Percentiles rank a stretch among this genome's conserved stretches.
Evolutionary conservation across 108 stramenopile species (phyloP).

Genomic region (Nitzschia sp.): DNA sequence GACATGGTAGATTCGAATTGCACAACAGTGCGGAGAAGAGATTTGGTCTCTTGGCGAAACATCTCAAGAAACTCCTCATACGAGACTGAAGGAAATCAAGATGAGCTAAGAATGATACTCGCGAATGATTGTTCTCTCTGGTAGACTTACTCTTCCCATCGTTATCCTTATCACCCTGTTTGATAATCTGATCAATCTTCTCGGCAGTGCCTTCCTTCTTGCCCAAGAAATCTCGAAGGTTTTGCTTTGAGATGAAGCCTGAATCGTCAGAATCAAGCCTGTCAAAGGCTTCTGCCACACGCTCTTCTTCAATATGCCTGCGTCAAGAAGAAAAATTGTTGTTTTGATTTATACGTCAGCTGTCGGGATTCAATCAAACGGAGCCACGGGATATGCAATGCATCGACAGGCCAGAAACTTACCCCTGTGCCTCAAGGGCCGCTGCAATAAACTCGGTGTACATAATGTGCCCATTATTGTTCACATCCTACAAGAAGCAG

Average conservation of each 20-base stretch:
- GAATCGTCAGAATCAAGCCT: conserved; percentile 77
- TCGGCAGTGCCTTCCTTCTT: conserved; percentile 26
- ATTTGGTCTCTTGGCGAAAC: conserved; percentile 30
- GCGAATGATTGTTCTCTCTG: no score
- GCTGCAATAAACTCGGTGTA: conserved; percentile 85
- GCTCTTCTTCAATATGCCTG: conserved; percentile 52
- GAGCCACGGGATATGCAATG: no score
- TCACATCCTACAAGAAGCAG: conserved; percentile 54
- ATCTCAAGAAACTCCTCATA: conserved; percentile 64
- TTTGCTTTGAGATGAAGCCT: conserved; percentile 65
- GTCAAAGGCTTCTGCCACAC: conserved; percentile 77
- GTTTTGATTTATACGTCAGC: no score
- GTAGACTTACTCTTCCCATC: conserved; percentile 41
- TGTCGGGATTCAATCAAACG: no score
- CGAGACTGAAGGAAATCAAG: conserved; percentile 57
- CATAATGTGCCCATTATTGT: conserved; percentile 62
- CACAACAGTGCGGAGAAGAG: background rate
- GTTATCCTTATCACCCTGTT: conserved; percentile 44
- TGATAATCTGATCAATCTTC: conserved; percentile 46
- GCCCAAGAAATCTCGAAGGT: conserved; percentile 56
- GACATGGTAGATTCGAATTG: background rate
- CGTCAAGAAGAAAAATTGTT: background rate
- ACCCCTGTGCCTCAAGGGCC: conserved; percentile 40
- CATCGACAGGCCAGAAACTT: conserved; percentile 23
- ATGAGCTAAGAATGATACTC: no score